These are phyloP conservation scores for Acacia acuminata DNA, from an alignment of 306 rosid species.

Conservation along the genomic window DNA sequence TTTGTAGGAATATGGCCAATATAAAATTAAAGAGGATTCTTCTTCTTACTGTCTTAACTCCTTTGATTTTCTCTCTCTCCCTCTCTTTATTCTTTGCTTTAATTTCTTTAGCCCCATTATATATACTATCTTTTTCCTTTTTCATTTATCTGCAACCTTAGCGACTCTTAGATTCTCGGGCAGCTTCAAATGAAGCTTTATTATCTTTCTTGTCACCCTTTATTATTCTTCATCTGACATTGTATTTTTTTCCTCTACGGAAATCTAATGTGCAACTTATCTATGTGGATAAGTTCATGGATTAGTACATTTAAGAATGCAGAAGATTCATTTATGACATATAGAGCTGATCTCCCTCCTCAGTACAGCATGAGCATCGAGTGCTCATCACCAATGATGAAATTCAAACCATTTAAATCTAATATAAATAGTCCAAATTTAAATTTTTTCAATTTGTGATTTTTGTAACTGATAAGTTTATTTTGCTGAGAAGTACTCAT, in stretches of 20 bases:
- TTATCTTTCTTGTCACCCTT: slow-evolving; percentile 29
- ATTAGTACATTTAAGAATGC: neutral
- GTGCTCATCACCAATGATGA: too few relatives aligned
- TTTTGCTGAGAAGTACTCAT: too few relatives aligned
- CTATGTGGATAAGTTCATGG: neutral
- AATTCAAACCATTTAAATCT: too few relatives aligned
- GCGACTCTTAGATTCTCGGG: slow-evolving; percentile 39
- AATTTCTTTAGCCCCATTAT: slow-evolving; percentile 34
- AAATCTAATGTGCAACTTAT: slow-evolving; percentile 18
- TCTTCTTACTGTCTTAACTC: slow-evolving; percentile 49
- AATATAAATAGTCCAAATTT: too few relatives aligned
- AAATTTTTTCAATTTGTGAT: too few relatives aligned
- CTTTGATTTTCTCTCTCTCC: neutral
- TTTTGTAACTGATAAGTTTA: too few relatives aligned
- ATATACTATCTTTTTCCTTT: slow-evolving; percentile 38
- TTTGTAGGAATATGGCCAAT: slow-evolving; percentile 63
- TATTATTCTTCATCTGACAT: slow-evolving; percentile 19
- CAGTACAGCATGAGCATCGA: too few relatives aligned
- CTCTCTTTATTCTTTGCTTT: slow-evolving; percentile 32
- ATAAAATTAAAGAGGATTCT: slow-evolving; percentile 70
- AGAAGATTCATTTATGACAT: neutral
- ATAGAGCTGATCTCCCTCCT: too few relatives aligned
- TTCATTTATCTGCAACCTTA: slow-evolving; percentile 28
- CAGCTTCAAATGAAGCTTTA: slow-evolving; percentile 40
- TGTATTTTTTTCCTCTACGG: slow-evolving; percentile 25